Evolutionary conservation across 2,329 filamentous ascomycete genomes (phyloP).

Genomic region (Amphichorda felina): DNA sequence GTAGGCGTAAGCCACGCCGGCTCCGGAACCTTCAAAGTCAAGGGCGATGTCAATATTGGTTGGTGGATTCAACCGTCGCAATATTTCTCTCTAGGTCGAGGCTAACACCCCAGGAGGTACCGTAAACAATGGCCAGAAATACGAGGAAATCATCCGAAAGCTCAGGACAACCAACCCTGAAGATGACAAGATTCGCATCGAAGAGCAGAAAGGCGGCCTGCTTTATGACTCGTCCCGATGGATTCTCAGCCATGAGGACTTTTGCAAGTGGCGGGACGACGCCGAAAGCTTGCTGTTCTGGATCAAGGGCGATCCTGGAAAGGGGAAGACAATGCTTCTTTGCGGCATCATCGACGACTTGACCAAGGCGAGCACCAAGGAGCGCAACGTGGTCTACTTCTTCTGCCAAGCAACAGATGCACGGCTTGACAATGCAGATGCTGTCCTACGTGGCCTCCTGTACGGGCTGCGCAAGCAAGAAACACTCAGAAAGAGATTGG

Average conservation of each 20-base stretch:
- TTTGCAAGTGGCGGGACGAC: slow-evolving; percentile 7
- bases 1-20: too few species aligned
- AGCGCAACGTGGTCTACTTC: slow-evolving; percentile 12
- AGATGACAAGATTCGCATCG: slow-evolving; percentile 6
- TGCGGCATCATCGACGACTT: slow-evolving; percentile 13
- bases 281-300: slow-evolving; percentile 17
- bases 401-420: slow-evolving; percentile 28
- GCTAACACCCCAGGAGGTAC: too few species aligned
- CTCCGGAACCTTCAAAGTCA: too few species aligned
- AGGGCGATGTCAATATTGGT: too few species aligned
- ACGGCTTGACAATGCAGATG: slow-evolving; percentile 23
- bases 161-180: slow-evolving; percentile 2
- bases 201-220: slow-evolving; percentile 18
- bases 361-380: not conserved
- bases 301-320: slow-evolving; percentile 26
- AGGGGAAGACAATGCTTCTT: slow-evolving; percentile 31
- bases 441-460: slow-evolving; percentile 28
- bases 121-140: too few species aligned
- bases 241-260: slow-evolving; percentile 16
- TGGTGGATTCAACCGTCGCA: too few species aligned
- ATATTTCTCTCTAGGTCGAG: too few species aligned
- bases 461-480: slow-evolving; percentile 22
- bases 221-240: slow-evolving; percentile 18
- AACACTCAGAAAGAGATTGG: slow-evolving; percentile 19
- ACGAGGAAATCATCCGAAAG: too few species aligned